These are phyloP conservation scores for Dictyostelium firmibasis DNA, from an alignment of 78 protist genomes.

Conservation along the genomic window DNA sequence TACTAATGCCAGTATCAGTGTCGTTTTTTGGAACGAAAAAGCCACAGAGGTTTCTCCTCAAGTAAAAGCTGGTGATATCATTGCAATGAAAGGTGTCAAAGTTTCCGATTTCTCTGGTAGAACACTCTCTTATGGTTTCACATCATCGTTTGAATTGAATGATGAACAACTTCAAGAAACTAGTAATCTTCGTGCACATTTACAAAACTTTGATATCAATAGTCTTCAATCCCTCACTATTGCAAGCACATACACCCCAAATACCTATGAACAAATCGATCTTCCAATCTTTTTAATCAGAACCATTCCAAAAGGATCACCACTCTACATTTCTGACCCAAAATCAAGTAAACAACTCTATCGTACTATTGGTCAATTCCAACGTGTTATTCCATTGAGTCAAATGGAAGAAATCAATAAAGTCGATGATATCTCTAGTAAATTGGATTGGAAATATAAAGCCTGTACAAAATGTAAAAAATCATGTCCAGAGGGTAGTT, in stretches of 20 bases:
- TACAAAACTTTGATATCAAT: not conserved
- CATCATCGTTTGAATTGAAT: not conserved
- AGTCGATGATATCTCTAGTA: not conserved
- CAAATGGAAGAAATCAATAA: not conserved
- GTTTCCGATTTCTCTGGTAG: not conserved
- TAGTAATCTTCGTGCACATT: not conserved
- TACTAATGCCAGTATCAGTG: not conserved
- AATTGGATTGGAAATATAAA: not conserved
- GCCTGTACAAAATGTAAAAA: not conserved
- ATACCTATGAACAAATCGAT: not conserved
- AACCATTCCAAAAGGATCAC: not conserved
- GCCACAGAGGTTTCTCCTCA: not conserved
- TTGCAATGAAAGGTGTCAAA: slow-evolving; percentile 18
- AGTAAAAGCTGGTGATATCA: slow-evolving; percentile 16
- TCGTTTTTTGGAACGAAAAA: not conserved
- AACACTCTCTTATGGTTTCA: not conserved
- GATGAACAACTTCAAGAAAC: not conserved
- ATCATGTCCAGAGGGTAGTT: not conserved
- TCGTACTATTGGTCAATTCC: not conserved
- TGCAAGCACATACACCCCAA: not conserved
- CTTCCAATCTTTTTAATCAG: not conserved
- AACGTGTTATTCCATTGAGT: not conserved
- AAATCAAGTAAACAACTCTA: not conserved
- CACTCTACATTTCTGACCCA: not conserved
- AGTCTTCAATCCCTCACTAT: not conserved